Conservation (phyloP, 176 grass and related monocot genomes). For the Oryza rufipogon region DNA sequence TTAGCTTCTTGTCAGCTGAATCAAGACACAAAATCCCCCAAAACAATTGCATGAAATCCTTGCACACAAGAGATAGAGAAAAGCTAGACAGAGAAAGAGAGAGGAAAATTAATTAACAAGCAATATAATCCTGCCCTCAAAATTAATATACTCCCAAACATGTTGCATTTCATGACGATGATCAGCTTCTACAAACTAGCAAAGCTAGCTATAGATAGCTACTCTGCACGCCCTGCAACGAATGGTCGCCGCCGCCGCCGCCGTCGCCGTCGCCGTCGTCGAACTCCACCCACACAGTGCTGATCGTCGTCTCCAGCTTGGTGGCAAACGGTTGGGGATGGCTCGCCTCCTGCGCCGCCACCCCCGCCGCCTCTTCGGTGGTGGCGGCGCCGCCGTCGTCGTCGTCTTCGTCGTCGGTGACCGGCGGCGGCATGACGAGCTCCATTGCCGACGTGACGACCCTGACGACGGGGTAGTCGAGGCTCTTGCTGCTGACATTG, state of each 20-base stretch:
- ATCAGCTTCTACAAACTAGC: slow-evolving; percentile 27
- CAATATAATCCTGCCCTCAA: slow-evolving; percentile 38
- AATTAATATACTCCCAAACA: slow-evolving; percentile 39
- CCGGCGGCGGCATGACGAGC: slow-evolving; percentile 14
- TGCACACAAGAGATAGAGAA: slow-evolving; percentile 43
- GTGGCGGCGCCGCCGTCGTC: background rate
- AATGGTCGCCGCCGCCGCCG: background rate
- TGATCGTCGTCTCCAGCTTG: slow-evolving; percentile 86
- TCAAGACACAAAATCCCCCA: slow-evolving; percentile 43
- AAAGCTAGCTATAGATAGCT: slow-evolving; percentile 17
- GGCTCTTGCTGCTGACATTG: slow-evolving; percentile 46
- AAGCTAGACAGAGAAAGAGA: slow-evolving; percentile 7
- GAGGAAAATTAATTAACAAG: slow-evolving; percentile 2
- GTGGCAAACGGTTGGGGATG: slow-evolving; percentile 16
- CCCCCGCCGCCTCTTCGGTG: too few relatives aligned
- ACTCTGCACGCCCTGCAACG: background rate
- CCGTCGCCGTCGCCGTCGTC: slow-evolving; percentile 46
- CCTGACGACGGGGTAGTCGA: slow-evolving; percentile 85
- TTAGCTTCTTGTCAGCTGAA: slow-evolving; percentile 37
- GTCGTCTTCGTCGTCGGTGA: slow-evolving; percentile 13
- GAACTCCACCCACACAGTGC: slow-evolving; percentile 90
- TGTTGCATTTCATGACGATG: slow-evolving; percentile 13
- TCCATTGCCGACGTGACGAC: slow-evolving; percentile 64
- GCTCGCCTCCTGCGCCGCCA: background rate
- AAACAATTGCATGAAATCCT: slow-evolving; percentile 38